Evolutionary conservation across 75 land plant species (phyloP).

Genomic region (Pinus taeda): DNA sequence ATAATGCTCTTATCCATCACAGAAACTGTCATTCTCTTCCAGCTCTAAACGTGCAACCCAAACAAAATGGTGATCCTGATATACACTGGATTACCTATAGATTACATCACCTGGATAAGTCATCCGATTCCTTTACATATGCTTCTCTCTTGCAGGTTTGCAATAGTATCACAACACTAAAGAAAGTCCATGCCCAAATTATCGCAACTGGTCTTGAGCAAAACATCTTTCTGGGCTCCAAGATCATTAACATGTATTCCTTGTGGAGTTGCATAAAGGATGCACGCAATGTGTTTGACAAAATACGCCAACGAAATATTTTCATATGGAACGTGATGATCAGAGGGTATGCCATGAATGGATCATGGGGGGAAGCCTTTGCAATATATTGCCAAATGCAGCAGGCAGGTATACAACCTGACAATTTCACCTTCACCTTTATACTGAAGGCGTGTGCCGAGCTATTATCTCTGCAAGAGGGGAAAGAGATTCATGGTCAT

Average conservation of each 20-base stretch:
- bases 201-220: conserved; percentile 4
- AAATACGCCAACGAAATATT: conserved; percentile 12
- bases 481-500: conserved; percentile 37
- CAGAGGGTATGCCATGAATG: conserved; percentile 23
- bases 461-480: conserved; percentile 10
- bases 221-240: conserved; percentile 11
- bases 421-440: conserved; percentile 11
- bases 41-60: no score
- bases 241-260: conserved; percentile 9
- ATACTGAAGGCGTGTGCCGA: conserved; percentile 43
- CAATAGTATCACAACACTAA: background rate
- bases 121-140: background rate
- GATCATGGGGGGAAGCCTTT: conserved; percentile 9
- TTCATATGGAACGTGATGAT: conserved; percentile 22
- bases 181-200: conserved; percentile 5
- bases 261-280: background rate
- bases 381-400: conserved; percentile 15
- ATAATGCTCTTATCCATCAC: no score
- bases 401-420: conserved; percentile 15
- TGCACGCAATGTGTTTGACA: conserved; percentile 18
- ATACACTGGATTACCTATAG: no score
- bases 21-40: no score
- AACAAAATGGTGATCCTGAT: no score
- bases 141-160: background rate
- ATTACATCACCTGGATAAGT: no score